These are phyloP conservation scores for Leucocoprinus sp. DNA, from an alignment of 768 basidiomycete species.

Conservation along the genomic window DNA sequence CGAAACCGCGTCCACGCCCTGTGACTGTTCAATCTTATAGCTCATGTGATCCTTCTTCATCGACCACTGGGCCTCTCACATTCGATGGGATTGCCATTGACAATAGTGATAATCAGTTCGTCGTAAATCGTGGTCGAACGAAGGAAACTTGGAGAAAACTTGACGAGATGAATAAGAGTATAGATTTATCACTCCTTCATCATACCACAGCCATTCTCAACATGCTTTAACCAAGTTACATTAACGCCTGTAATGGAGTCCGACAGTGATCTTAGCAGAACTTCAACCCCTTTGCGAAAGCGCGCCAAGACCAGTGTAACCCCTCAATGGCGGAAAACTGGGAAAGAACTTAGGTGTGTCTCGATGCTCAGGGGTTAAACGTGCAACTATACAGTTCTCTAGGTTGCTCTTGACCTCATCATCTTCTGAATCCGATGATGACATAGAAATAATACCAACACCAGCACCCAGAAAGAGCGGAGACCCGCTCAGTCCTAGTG, in stretches of 20 bases:
- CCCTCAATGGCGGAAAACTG: constrained; percentile 36
- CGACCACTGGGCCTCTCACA: constrained; percentile 15
- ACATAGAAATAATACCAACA: constrained; percentile 27
- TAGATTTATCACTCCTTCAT: constrained; percentile 13
- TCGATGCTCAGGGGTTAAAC: neutral
- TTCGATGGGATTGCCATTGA: constrained; percentile 23
- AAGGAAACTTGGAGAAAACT: constrained; percentile 51
- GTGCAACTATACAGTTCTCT: neutral
- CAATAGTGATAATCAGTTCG: constrained; percentile 64
- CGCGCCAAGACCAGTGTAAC: constrained; percentile 31
- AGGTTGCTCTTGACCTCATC: constrained; percentile 34
- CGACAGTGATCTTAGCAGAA: constrained; percentile 18
- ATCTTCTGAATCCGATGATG: constrained; percentile 39
- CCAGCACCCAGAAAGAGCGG: constrained; percentile 26
- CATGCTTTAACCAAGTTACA: neutral
- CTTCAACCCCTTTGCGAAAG: constrained; percentile 27
- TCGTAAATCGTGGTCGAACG: constrained; percentile 55
- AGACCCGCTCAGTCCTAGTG: constrained; percentile 14
- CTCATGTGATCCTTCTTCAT: constrained; percentile 8
- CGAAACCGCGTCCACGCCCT: constrained; percentile 48
- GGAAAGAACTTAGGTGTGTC: constrained; percentile 33
- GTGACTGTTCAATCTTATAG: constrained; percentile 3
- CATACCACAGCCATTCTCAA: neutral
- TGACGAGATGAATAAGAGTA: constrained; percentile 50
- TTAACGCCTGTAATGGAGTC: neutral